phyloP scores from a whole-genome alignment of 352 stramenopile genomes.

The Globisporangium viniferum region DNA sequence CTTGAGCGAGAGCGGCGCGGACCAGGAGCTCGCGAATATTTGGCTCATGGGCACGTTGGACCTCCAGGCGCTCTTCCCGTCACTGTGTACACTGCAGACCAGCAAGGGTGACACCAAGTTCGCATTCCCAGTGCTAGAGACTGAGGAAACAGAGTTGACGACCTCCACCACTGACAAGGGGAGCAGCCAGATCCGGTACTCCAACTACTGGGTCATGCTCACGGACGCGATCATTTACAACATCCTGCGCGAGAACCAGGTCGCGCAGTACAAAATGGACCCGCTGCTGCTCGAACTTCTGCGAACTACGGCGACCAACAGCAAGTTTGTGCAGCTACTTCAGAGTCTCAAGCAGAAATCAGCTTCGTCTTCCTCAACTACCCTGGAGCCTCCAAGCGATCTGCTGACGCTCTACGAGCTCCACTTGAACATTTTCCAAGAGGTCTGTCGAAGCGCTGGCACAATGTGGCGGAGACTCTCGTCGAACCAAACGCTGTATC shows the following conservation, averaged over 20 bases:
- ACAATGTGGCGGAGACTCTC: constrained; percentile 34
- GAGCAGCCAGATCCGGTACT: constrained; percentile 27
- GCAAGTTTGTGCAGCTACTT: constrained; percentile 35
- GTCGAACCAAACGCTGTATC: constrained; percentile 12
- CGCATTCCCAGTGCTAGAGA: constrained; percentile 14
- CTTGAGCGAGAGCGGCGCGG: constrained; percentile 48
- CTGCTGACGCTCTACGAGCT: constrained; percentile 44
- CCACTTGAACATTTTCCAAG: constrained; percentile 68
- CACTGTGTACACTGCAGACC: constrained; percentile 5
- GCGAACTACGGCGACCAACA: constrained; percentile 30
- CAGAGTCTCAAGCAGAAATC: constrained; percentile 17
- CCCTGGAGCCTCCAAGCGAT: constrained; percentile 12
- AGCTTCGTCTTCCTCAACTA: background rate
- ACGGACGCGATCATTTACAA: constrained; percentile 66
- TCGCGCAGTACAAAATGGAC: constrained; percentile 54
- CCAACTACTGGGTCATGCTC: constrained; percentile 67
- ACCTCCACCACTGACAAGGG: background rate
- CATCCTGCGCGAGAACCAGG: constrained; percentile 38
- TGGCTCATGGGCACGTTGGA: constrained; percentile 75
- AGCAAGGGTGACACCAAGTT: constrained; percentile 21
- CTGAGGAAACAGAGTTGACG: background rate
- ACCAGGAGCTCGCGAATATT: constrained; percentile 48
- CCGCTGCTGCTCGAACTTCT: constrained; percentile 44
- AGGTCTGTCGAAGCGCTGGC: constrained; percentile 50
- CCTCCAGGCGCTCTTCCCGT: constrained; percentile 29